phyloP scores from a whole-genome alignment of 2,329 filamentous ascomycete genomes.

The Pseudogymnoascus sp. region DNA sequence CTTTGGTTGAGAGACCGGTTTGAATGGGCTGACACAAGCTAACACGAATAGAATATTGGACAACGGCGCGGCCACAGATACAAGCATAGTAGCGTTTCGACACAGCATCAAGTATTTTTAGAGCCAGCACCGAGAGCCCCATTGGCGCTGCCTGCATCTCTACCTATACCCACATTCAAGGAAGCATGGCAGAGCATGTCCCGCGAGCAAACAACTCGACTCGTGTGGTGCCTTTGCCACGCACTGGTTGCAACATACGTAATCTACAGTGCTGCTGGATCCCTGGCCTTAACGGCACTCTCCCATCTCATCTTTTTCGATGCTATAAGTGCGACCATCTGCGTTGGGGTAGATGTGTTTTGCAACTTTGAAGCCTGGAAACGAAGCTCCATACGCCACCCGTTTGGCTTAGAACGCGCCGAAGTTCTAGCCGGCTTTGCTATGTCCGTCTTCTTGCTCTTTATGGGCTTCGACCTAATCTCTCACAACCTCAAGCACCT shows the following conservation, averaged over 20 bases:
- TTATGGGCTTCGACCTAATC: constrained; percentile 92
- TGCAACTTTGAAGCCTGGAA: constrained; percentile 98
- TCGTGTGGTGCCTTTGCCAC: constrained; percentile 87
- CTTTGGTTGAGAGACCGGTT: constrained; percentile 6
- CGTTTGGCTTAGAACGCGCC: constrained; percentile 82
- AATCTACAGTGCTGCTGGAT: constrained; percentile 76
- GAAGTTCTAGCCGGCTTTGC: constrained; percentile 94
- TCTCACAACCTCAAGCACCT: constrained; percentile 89
- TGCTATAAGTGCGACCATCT: constrained; percentile 82
- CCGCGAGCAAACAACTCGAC: constrained; percentile 69
- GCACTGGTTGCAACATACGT: constrained; percentile 74
- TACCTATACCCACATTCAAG: constrained; percentile 80
- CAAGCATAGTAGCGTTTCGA: constrained; percentile 88
- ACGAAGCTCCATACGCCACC: constrained; percentile 82
- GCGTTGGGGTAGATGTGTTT: constrained; percentile 84
- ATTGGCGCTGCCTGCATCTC: constrained; percentile 78
- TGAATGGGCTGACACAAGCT: constrained; percentile 21
- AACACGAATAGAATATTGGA: constrained; percentile 60
- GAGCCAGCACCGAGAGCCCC: constrained; percentile 81
- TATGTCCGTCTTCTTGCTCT: constrained; percentile 91
- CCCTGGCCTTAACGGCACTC: constrained; percentile 81
- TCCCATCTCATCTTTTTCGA: constrained; percentile 95
- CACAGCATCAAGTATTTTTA: constrained; percentile 87
- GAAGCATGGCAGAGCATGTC: constrained; percentile 91
- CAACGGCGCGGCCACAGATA: constrained; percentile 94